Base-by-base conservation (phyloP, 2,329 filamentous ascomycete genomes). In the Cladosporium oxysporum region DNA sequence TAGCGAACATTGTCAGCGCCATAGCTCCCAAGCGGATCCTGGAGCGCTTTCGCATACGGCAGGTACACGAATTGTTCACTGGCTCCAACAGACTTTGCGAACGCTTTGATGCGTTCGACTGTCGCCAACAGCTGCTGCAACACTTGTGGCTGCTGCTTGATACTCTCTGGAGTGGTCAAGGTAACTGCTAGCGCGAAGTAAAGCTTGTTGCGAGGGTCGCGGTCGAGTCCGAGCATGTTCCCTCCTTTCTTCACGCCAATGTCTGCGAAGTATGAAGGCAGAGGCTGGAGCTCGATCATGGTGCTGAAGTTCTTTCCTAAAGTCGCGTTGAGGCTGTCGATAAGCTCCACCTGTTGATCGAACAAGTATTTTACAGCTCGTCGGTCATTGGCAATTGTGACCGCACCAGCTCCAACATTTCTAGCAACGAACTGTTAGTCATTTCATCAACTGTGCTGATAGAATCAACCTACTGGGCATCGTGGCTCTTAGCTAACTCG, bases 21-120 rank as follows among this genome's bases (percentile, higher is more conserved):
- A 67, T 78, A 76, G n/a, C 72, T 69, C 5, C 59, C 64, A 29
- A 79, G 71, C 11, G 77, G 77, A 49, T 78, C 71, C 67, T 79
- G 76, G 71, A 74, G 78, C 58, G 68, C 64, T 7, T 71, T 74
- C 12, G 77, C 77, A 67, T 79, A 79, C 49, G 76, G 78, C 62
- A 76, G 65, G 64, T 78, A 76, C 11, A 77, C 44, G 50, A 68
- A 75, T 33, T 66, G 47, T 35, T 70, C 63, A 18, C 65, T 26
- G 37, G 35, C 41, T n/a, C 58, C 37, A n/a, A 60, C 26, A 41
- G 37, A 49, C 26, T 49, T 23, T 23, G 41, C 37, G 23, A 28
- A 60, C 16, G 58, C 58, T 29, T 60, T 29, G 37, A 49, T 26
- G 29, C 35, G 7, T 29, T 44, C 23, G 23, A 44, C 26, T 2